These are phyloP conservation scores for Aspergillus sclerotiicarbonarius DNA, from an alignment of 495 filamentous ascomycete species.

Conservation along the genomic window DNA sequence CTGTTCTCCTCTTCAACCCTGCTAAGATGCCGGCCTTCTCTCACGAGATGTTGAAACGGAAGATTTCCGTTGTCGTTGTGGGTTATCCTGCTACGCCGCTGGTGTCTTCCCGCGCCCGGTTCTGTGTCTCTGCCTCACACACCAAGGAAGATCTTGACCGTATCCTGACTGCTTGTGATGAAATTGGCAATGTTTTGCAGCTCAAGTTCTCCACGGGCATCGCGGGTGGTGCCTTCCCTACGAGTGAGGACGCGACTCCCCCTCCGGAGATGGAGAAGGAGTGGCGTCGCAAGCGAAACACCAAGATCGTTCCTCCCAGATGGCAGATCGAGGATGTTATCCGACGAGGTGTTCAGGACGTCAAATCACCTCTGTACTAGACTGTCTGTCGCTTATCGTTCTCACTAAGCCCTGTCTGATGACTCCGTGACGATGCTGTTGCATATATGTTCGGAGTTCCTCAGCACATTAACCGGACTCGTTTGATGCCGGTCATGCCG, in stretches of 20 bases:
- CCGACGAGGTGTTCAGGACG: conserved; percentile 73
- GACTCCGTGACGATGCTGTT: conserved; percentile 11
- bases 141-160: conserved; percentile 98
- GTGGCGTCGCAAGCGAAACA: conserved; percentile 44
- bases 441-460: conserved; percentile 12
- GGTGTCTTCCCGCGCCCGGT: conserved; percentile 87
- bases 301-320: conserved; percentile 63
- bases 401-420: conserved; percentile 9
- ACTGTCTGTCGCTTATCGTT: conserved; percentile 6
- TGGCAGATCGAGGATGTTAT: conserved; percentile 83
- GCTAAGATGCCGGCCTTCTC: conserved; percentile 98
- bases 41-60: conserved; percentile 95
- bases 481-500: conserved; percentile 45
- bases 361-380: conserved; percentile 62
- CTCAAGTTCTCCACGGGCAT: conserved; percentile 94
- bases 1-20: conserved; percentile 89
- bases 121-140: conserved; percentile 94
- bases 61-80: conserved; percentile 97
- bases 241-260: conserved; percentile 63
- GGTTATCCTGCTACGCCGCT: conserved; percentile 98
- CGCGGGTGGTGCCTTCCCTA: conserved; percentile 77
- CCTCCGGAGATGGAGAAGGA: conserved; percentile 72
- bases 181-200: conserved; percentile 87
- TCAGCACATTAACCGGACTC: conserved; percentile 22
- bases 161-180: conserved; percentile 83